Conservation (phyloP, 2,329 filamentous ascomycete species). For the Colletotrichum sp. region DNA sequence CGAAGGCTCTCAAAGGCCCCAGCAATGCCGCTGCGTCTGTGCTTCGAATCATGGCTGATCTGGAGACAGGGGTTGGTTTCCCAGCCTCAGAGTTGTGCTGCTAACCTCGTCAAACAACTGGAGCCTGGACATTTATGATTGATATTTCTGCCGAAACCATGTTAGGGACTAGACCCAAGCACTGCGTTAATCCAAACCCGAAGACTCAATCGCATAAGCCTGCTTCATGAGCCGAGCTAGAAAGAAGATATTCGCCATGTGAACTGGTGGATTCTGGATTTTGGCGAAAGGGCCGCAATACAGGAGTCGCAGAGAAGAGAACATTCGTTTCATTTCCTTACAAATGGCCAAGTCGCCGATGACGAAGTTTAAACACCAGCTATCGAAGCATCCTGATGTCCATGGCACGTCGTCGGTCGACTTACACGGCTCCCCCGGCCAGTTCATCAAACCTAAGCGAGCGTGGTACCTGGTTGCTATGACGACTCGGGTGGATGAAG, state of each 20-base stretch:
- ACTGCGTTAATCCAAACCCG: not conserved
- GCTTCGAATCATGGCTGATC: not conserved
- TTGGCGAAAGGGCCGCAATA: not conserved
- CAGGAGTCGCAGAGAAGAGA: not conserved
- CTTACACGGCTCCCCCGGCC: not conserved
- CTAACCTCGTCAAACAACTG: not conserved
- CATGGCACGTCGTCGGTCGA: not conserved
- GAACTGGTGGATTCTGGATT: not conserved
- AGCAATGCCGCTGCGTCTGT: not conserved
- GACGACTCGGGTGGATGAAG: not conserved
- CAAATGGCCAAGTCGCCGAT: not conserved
- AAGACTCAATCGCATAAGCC: not conserved
- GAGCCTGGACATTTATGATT: not conserved
- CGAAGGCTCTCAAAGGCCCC: not conserved
- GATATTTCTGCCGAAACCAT: not conserved
- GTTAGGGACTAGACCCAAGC: not conserved
- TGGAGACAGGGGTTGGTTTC: not conserved
- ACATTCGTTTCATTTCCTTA: not conserved
- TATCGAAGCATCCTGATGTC: not conserved
- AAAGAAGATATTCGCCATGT: too few relatives aligned
- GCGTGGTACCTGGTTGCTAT: constrained; percentile 1
- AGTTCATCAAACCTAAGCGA: not conserved
- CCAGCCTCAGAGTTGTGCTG: not conserved
- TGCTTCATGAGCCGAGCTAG: not conserved
- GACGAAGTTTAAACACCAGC: not conserved